Percentiles rank a stretch among this genome's conserved stretches.
Conservation (phyloP, 2,329 filamentous ascomycete species). For the Fusarium foetens region DNA sequence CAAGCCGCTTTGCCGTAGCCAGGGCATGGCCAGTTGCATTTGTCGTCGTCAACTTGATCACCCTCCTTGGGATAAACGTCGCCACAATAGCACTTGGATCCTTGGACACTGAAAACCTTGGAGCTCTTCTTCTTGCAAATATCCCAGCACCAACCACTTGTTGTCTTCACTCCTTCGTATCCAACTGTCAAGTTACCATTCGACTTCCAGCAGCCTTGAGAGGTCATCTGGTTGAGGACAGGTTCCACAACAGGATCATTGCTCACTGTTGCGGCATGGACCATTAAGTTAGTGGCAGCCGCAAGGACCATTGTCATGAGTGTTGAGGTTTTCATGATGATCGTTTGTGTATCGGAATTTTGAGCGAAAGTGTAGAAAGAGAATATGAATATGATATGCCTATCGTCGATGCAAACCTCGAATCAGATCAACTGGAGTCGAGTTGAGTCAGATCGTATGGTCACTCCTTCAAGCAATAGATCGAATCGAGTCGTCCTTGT, state of each 20-base stretch:
- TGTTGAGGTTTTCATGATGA: slow-evolving; percentile 48
- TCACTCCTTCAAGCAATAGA: background rate
- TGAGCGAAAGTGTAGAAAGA: slow-evolving; percentile 31
- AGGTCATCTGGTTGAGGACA: slow-evolving; percentile 50
- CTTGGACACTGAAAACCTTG: slow-evolving; percentile 70
- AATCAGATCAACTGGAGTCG: slow-evolving; percentile 44
- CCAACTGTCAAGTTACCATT: slow-evolving; percentile 52
- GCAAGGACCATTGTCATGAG: slow-evolving; percentile 45
- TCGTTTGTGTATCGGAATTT: background rate
- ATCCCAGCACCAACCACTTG: slow-evolving; percentile 55
- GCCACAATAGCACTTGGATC: slow-evolving; percentile 78
- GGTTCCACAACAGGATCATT: slow-evolving; percentile 51
- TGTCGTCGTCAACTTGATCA: slow-evolving; percentile 62
- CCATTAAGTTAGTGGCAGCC: slow-evolving; percentile 29
- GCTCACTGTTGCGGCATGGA: background rate
- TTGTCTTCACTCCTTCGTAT: slow-evolving; percentile 30
- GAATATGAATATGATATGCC: background rate
- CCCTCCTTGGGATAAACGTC: slow-evolving; percentile 69
- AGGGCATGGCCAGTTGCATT: slow-evolving; percentile 74
- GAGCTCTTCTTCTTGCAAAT: slow-evolving; percentile 56
- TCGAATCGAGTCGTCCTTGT: slow-evolving; percentile 22
- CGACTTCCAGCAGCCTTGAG: slow-evolving; percentile 63
- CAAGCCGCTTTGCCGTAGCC: slow-evolving; percentile 73
- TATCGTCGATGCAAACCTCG: slow-evolving; percentile 16
- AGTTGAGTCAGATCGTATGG: slow-evolving; percentile 15